Conservation (phyloP, 1,284 basidiomycete genomes). For the Microbotryum intermedium region DNA sequence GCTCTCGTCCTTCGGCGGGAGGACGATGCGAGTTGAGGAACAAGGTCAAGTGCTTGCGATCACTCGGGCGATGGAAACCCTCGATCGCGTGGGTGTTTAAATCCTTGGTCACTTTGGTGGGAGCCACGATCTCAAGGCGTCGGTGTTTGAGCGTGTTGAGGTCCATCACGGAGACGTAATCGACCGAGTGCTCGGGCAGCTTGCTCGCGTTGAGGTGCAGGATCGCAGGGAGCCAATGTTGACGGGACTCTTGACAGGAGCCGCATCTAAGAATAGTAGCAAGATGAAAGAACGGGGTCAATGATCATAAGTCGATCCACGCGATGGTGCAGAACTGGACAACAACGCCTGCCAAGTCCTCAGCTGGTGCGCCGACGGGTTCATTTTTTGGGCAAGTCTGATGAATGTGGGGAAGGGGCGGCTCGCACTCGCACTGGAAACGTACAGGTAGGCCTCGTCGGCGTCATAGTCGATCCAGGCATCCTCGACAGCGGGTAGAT, state of each 20-base stretch:
- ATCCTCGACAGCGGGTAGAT: constrained; percentile 15
- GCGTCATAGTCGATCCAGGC: constrained; percentile 16
- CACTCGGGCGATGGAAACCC: constrained; percentile 50
- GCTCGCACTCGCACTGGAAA: background rate
- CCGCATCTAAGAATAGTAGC: constrained; percentile 43
- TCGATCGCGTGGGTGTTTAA: constrained; percentile 55
- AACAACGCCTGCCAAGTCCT: no score
- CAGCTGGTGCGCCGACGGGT: no score
- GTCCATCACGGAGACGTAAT: constrained; percentile 59
- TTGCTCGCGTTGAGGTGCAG: constrained; percentile 38
- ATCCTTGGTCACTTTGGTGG: no score
- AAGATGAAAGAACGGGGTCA: no score
- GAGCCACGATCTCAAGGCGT: background rate
- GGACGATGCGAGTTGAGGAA: constrained; percentile 62
- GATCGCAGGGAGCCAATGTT: constrained; percentile 51
- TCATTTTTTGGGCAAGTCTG: no score
- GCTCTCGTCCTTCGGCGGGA: constrained; percentile 37
- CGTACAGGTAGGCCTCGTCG: constrained; percentile 18
- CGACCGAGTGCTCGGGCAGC: constrained; percentile 35
- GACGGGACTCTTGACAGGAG: constrained; percentile 49
- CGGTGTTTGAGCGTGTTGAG: constrained; percentile 4
- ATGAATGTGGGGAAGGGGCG: background rate
- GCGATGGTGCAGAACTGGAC: no score
- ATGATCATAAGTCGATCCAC: no score
- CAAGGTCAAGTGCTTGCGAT: constrained; percentile 51